Evolutionary conservation across 805 yeast genomes (phyloP).

Genomic region (Candida maesae): DNA sequence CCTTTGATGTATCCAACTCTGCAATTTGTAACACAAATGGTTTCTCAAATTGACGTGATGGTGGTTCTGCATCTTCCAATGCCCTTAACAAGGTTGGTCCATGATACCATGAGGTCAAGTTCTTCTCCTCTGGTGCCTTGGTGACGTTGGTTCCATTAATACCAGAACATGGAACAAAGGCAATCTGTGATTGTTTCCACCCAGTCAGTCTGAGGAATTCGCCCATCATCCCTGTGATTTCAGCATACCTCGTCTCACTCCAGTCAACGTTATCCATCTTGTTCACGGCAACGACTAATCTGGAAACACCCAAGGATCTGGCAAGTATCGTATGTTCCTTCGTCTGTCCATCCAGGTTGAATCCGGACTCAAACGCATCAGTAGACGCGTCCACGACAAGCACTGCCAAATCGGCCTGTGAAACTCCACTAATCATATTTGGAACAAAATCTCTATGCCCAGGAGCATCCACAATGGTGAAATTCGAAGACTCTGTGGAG

Average conservation of each 20-base stretch:
- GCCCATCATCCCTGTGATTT: conserved; percentile 70
- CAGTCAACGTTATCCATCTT: conserved; percentile 94
- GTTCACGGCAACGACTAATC: conserved; percentile 87
- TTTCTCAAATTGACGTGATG: conserved; percentile 77
- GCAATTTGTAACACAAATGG: conserved; percentile 87
- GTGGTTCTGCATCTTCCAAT: conserved; percentile 79
- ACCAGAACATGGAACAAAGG: conserved; percentile 90
- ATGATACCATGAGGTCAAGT: conserved; percentile 33
- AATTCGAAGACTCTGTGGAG: conserved; percentile 86
- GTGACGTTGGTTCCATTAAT: conserved; percentile 93
- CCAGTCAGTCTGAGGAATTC: conserved; percentile 85
- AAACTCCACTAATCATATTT: conserved; percentile 94
- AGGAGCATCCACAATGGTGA: conserved; percentile 92
- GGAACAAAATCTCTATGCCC: conserved; percentile 96
- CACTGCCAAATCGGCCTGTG: conserved; percentile 91
- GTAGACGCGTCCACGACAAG: conserved; percentile 88
- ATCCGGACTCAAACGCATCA: conserved; percentile 96
- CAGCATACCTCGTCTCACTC: conserved; percentile 77
- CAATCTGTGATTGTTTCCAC: conserved; percentile 75
- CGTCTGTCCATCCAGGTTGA: conserved; percentile 92
- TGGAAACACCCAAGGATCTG: conserved; percentile 83
- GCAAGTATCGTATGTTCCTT: conserved; percentile 93
- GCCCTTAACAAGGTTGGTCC: conserved; percentile 79
- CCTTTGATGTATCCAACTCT: conserved; percentile 79
- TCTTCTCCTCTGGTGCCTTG: conserved; percentile 59